Conservation (phyloP, 2,329 filamentous ascomycete genomes). For the Fusarium ambrosium region DNA sequence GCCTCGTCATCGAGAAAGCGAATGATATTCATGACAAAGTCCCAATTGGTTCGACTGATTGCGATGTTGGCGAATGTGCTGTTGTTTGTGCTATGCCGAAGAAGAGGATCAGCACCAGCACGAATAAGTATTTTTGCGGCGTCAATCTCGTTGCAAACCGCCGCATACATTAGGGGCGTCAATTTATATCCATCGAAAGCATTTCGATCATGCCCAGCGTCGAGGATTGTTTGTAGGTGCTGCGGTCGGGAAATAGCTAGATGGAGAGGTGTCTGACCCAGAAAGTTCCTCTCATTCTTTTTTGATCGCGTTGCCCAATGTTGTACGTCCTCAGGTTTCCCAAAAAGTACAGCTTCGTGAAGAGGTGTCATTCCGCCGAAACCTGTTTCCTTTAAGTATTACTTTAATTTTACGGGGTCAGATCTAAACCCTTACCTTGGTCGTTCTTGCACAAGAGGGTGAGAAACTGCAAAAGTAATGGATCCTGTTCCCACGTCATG, state of each 20-base stretch:
- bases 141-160: background rate
- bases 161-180: constrained; percentile 17
- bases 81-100: rapidly evolving
- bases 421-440: background rate
- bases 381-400: background rate
- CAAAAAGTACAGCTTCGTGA: background rate
- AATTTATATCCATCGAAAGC: background rate
- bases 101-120: background rate
- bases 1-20: background rate
- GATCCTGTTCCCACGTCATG: background rate
- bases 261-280: constrained; percentile 1
- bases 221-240: background rate
- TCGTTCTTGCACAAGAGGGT: background rate
- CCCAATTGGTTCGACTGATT: background rate
- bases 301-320: background rate
- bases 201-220: background rate
- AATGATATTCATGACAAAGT: background rate
- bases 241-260: background rate
- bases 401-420: rapidly evolving
- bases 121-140: background rate
- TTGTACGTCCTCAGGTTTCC: background rate
- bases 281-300: background rate
- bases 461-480: background rate
- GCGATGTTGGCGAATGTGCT: background rate
- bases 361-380: background rate